phyloP scores from a whole-genome alignment of 1,139 yeast species.

The Suhomyces bokatorum region DNA sequence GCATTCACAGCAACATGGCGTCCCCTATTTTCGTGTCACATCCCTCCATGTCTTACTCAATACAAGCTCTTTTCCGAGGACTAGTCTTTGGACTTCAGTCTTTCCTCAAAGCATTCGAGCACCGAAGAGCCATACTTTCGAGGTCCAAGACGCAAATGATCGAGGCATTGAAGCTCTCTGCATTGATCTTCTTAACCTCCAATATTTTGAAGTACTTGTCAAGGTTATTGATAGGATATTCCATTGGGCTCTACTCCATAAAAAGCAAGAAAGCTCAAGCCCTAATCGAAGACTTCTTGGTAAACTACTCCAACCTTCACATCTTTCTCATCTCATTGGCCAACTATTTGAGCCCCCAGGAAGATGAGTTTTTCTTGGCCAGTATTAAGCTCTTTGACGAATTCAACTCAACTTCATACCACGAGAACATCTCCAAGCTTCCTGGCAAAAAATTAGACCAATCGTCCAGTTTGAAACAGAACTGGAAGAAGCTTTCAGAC shows the following conservation, averaged over 20 bases:
- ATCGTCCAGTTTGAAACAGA: conserved; percentile 1
- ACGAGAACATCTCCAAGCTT: conserved; percentile 17
- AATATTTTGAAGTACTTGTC: conserved; percentile 14
- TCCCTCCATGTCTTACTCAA: conserved; percentile 49
- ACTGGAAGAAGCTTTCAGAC: conserved; percentile 12
- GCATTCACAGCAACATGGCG: conserved; percentile 31
- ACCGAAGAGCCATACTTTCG: conserved; percentile 16
- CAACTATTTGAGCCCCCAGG: conserved; percentile 37
- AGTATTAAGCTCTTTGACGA: conserved; percentile 45
- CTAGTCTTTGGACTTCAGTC: conserved; percentile 54
- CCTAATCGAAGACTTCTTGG: conserved; percentile 1
- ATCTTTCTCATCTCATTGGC: conserved; percentile 41
- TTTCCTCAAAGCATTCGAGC: conserved; percentile 47
- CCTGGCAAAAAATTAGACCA: conserved; percentile 7
- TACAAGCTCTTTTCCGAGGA: conserved; percentile 52
- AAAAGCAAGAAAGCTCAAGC: neutral
- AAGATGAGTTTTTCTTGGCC: conserved; percentile 41
- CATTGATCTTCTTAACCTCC: conserved; percentile 16
- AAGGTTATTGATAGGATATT: conserved; percentile 5
- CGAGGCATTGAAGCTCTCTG: conserved; percentile 23
- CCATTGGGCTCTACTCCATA: conserved; percentile 1
- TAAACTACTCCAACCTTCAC: conserved; percentile 42
- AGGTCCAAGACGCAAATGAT: neutral
- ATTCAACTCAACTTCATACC: conserved; percentile 25
- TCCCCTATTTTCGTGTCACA: conserved; percentile 51